Conservation (phyloP, 441 rosid genomes). For the Metrosideros polymorpha region DNA sequence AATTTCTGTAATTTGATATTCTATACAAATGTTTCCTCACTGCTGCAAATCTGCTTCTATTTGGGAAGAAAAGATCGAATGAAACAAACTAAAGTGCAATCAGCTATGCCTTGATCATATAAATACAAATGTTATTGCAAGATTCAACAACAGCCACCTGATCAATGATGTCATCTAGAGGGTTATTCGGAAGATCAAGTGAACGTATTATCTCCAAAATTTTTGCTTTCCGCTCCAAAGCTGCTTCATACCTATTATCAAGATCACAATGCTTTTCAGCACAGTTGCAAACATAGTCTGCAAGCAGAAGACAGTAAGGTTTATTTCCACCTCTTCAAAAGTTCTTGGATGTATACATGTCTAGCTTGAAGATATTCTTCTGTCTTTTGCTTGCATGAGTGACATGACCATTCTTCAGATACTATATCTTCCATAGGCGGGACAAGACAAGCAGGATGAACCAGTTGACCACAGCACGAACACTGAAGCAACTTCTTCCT, state of each 20-base stretch:
- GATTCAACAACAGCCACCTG: conserved; percentile 40
- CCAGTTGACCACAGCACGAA: conserved; percentile 86
- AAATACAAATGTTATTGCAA: background rate
- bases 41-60: background rate
- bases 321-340: conserved; percentile 56
- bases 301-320: background rate
- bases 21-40: background rate
- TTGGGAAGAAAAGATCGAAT: background rate
- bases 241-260: conserved; percentile 71
- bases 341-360: conserved; percentile 54
- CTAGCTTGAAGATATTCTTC: conserved; percentile 82
- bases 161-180: conserved; percentile 95
- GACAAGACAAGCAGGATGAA: conserved; percentile 81
- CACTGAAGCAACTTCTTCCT: conserved; percentile 92
- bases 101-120: background rate
- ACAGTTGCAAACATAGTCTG: background rate
- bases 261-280: conserved; percentile 10
- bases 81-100: background rate
- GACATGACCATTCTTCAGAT: conserved; percentile 85
- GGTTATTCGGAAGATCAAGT: conserved; percentile 95
- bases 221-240: conserved; percentile 76
- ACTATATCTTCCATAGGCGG: conserved; percentile 68
- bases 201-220: conserved; percentile 87
- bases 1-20: background rate
- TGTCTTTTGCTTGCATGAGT: conserved; percentile 95